A percentile compares a stretch with the other conserved stretches of the same genome.
Evolutionary conservation across 257 asterid species (phyloP).

Genomic region (Buddleja alternifolia): DNA sequence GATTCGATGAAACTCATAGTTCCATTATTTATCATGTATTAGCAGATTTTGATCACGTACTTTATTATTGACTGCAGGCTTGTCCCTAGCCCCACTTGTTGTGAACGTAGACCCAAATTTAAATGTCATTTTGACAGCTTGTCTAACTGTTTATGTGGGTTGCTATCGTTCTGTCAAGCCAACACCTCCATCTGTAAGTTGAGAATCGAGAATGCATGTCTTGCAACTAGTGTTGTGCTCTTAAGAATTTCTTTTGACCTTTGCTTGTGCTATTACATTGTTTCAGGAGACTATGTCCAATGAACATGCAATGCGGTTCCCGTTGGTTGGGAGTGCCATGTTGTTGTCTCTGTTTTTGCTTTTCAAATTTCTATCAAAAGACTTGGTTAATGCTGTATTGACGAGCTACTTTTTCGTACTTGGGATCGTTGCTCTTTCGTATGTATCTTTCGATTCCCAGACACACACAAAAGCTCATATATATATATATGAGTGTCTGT

Average conservation of each 20-base stretch:
- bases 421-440: constrained; percentile 95
- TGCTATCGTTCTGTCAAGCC: constrained; percentile 86
- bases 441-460: constrained; percentile 47
- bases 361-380: constrained; percentile 90
- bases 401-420: constrained; percentile 93
- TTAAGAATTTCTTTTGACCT: background rate
- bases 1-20: background rate
- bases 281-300: constrained; percentile 95
- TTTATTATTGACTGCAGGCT: constrained; percentile 54
- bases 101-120: constrained; percentile 91
- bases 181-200: constrained; percentile 79
- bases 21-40: background rate
- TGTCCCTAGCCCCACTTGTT: constrained; percentile 85
- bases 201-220: constrained; percentile 4
- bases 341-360: constrained; percentile 91
- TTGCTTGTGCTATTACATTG: constrained; percentile 7
- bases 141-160: constrained; percentile 83
- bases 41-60: constrained; percentile 27
- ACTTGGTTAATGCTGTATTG: constrained; percentile 95
- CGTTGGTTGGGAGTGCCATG: constrained; percentile 96
- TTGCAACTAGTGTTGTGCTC: constrained; percentile 9
- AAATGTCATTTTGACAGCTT: constrained; percentile 87
- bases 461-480: background rate
- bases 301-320: constrained; percentile 97
- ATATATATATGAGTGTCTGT: constrained; percentile 12